phyloP scores from a whole-genome alignment of 2,329 filamentous ascomycete species.

The Paecilomyces sp. region DNA sequence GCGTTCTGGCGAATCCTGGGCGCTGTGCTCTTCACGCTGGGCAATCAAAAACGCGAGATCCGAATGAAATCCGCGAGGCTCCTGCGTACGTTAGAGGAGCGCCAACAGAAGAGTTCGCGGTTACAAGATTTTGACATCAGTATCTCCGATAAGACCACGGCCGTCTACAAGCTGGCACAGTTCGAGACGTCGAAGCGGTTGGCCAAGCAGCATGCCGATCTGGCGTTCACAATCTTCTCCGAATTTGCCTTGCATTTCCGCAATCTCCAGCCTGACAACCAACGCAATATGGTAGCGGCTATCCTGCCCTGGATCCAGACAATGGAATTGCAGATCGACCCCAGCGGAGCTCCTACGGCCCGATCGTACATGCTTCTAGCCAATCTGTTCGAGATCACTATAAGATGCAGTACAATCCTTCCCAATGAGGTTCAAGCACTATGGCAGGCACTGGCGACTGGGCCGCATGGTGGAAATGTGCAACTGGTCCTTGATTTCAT shows the following conservation, averaged over 20 bases:
- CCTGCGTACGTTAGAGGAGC: constrained; percentile 72
- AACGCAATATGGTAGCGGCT: constrained; percentile 89
- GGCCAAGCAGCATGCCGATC: constrained; percentile 77
- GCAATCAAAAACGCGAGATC: constrained; percentile 83
- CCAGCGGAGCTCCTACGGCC: constrained; percentile 81
- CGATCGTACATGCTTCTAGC: constrained; percentile 91
- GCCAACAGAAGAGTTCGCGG: constrained; percentile 78
- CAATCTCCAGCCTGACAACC: constrained; percentile 70
- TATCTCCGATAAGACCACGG: constrained; percentile 96
- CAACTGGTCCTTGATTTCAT: constrained; percentile 93
- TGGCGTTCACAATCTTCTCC: constrained; percentile 91
- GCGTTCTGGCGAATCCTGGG: constrained; percentile 88
- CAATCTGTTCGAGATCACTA: constrained; percentile 93
- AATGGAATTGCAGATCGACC: constrained; percentile 85
- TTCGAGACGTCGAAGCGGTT: constrained; percentile 92
- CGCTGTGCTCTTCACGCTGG: constrained; percentile 83
- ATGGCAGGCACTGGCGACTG: constrained; percentile 93
- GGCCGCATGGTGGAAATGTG: constrained; percentile 87
- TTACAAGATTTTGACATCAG: constrained; percentile 97
- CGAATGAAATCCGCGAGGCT: constrained; percentile 80
- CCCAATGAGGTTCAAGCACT: constrained; percentile 97
- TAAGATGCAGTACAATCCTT: constrained; percentile 76
- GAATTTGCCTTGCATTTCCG: constrained; percentile 94
- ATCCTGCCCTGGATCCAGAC: constrained; percentile 95
- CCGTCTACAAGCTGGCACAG: constrained; percentile 94